Evolutionary conservation across 441 rosid species (phyloP), one percentile per base, ranked within the genome.

Genomic region (Eruca vesicaria): DNA sequence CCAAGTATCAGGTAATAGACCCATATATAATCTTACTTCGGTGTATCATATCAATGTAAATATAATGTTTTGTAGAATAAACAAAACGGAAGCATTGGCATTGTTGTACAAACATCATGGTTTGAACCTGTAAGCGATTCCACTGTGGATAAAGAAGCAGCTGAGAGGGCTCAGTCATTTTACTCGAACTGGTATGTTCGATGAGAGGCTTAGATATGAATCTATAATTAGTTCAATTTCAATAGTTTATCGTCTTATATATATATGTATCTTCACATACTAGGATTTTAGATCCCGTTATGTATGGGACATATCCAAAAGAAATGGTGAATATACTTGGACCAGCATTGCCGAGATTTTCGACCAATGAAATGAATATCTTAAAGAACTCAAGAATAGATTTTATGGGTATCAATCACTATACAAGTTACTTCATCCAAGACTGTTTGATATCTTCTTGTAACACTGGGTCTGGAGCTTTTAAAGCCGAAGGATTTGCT

Each of bases 391-490:
- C 62, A 4, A 81, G 81, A 19, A 43, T 85, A 38, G 93, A 92
- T 70, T 92, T 92, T 65, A 75, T 90, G 35, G 93, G 95, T 31
- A 77, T 93, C 53, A 89, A 93, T 78, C 89, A 89, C 26, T 93
- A 92, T 59, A 80, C 80, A 10, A 87, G 93, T 76, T 80, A 29
- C 78, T 87, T 86, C 67, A 57, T 81, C 29, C 73, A 81, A 65
- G 96, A 90, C 64, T 90, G 96, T 82, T 65, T 88, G 53, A 70
- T 59, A 62, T 70, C 86, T 10, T 38, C 6, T n/a, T 89, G 94
- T 74, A 81, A 80, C 56, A 70, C 79, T 2, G 96, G 92, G 45
- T 9, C 19, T 3, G 92, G 92, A 76, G 77, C 78, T 70, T 72
- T 84, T 38, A 84, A 32, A 75, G 79, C 85, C 0, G 91, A 90